Conservation (phyloP, 2,329 filamentous ascomycete species). For the Fusarium foetens region DNA sequence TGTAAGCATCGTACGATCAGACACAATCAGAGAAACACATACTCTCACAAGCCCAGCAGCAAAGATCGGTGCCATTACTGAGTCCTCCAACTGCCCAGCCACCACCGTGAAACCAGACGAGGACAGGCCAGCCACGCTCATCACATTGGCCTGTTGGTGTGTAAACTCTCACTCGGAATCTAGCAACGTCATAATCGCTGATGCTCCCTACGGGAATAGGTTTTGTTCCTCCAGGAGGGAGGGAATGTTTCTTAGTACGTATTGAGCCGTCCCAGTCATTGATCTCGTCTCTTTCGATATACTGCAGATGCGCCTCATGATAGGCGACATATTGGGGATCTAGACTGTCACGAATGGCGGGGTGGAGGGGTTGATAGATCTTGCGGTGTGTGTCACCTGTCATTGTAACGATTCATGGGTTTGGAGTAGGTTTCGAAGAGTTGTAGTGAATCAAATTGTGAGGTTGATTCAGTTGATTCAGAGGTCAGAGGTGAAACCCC, state of each 20-base stretch:
- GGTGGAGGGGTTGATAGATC: conserved; percentile 50
- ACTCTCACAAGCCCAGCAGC: conserved; percentile 47
- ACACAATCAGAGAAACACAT: background rate
- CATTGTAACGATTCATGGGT: conserved; percentile 2
- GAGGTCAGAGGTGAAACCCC: conserved; percentile 9
- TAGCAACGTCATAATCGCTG: conserved; percentile 42
- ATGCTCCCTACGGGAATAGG: conserved; percentile 45
- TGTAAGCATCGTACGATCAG: conserved; percentile 3
- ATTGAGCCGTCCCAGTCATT: conserved; percentile 48
- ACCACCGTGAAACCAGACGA: conserved; percentile 55
- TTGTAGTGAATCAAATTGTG: background rate
- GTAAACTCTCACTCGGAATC: conserved; percentile 49
- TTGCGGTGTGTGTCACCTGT: conserved; percentile 10
- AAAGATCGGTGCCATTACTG: conserved; percentile 49
- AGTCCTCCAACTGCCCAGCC: conserved; percentile 53
- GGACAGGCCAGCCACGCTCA: conserved; percentile 48
- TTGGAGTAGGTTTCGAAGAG: background rate
- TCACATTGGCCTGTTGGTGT: conserved; percentile 42
- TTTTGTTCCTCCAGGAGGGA: conserved; percentile 42
- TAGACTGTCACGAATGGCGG: conserved; percentile 45
- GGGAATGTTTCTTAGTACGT: conserved; percentile 39
- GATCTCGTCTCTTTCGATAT: conserved; percentile 48
- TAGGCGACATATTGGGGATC: conserved; percentile 53
- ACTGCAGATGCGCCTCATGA: conserved; percentile 52
- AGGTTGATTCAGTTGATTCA: conserved; percentile 1